These are phyloP conservation scores for Primulina huaijiensis DNA, from an alignment of 257 asterid species.

Conservation along the genomic window DNA sequence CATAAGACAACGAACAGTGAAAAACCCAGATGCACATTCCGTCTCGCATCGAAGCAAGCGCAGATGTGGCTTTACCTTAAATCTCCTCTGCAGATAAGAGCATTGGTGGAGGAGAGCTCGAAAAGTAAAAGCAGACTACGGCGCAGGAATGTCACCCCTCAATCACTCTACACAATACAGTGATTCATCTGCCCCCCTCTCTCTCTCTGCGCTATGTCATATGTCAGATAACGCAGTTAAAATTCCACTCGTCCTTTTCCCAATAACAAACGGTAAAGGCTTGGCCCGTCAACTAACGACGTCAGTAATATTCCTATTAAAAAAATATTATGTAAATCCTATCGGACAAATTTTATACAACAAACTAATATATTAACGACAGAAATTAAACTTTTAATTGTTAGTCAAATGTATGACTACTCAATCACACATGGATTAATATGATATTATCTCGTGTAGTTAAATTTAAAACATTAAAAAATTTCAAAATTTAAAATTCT, in stretches of 20 bases:
- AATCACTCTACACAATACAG: no score
- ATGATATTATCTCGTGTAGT: no score
- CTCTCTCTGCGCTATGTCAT: neutral
- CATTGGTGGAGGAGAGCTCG: slow-evolving; percentile 30
- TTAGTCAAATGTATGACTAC: no score
- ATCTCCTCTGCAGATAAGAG: slow-evolving; percentile 23
- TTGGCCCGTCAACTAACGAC: neutral
- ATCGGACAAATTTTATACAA: no score
- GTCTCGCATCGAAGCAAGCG: slow-evolving; percentile 20
- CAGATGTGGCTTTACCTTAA: slow-evolving; percentile 30
- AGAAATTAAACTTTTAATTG: no score
- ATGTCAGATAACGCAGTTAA: neutral
- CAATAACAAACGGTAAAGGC: neutral
- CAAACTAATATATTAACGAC: no score
- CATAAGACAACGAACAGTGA: slow-evolving; percentile 17
- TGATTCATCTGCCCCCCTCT: slow-evolving; percentile 21
- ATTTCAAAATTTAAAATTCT: no score
- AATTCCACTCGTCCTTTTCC: neutral
- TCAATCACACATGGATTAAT: no score
- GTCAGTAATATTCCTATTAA: neutral
- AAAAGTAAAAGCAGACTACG: slow-evolving; percentile 30
- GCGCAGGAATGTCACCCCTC: neutral
- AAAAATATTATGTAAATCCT: no score
- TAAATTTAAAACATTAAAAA: no score
- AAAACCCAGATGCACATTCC: slow-evolving; percentile 39